A percentile compares a stretch with the other conserved stretches of the same genome.
Conservation (phyloP, 2,329 filamentous ascomycete genomes). For the Alternaria novae-zelandiae region DNA sequence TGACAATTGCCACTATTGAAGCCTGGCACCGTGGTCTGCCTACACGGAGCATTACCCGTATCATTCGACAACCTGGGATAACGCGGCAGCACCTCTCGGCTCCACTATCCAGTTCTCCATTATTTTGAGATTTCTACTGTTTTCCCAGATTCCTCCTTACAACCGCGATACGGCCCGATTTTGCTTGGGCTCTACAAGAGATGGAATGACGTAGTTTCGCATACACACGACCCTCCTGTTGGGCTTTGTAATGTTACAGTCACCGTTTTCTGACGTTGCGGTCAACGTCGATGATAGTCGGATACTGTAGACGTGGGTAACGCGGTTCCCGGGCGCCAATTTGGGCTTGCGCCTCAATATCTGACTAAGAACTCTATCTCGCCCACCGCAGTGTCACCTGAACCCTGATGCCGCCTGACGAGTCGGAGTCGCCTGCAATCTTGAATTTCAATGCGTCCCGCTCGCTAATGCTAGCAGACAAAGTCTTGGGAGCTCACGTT, state of each 20-base stretch:
- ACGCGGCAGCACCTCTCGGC: conserved; percentile 16
- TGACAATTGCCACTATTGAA: conserved; percentile 6
- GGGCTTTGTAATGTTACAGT: background rate
- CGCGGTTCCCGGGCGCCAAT: conserved; percentile 9
- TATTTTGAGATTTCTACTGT: background rate
- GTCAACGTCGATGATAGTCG: background rate
- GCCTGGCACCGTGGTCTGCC: background rate
- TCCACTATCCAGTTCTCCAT: conserved; percentile 9
- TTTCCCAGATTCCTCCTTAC: conserved; percentile 13
- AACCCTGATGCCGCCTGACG: conserved; percentile 14
- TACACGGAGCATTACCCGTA: conserved; percentile 10
- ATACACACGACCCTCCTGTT: background rate
- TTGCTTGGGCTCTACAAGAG: conserved; percentile 1
- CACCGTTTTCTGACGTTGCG: background rate
- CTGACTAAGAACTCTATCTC: conserved; percentile 38
- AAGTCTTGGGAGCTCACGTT: background rate
- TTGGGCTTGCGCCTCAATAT: conserved; percentile 27
- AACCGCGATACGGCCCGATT: conserved; percentile 6
- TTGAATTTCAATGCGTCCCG: background rate
- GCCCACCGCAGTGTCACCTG: conserved; percentile 23
- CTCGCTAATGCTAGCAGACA: background rate
- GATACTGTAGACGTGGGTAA: background rate
- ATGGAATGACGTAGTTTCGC: background rate
- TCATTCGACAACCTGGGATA: conserved; percentile 18
- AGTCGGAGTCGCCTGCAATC: conserved; percentile 6